Evolutionary conservation across 495 filamentous ascomycete genomes (phyloP), one percentile per base, ranked within the genome.

Genomic region (Neurospora sp.): DNA sequence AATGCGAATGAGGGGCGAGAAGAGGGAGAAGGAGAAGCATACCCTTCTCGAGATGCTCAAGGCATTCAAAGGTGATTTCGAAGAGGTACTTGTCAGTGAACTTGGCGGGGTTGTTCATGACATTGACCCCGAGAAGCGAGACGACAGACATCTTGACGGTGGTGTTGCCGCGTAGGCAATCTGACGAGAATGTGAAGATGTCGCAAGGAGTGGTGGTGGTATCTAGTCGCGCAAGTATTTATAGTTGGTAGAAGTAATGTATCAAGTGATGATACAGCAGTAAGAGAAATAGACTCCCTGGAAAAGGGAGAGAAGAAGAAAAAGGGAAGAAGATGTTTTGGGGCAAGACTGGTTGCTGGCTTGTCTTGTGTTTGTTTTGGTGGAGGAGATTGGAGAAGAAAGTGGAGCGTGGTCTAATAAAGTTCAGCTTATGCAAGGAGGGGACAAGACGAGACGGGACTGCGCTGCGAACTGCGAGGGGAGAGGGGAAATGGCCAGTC

Each of bases 31-130:
- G n/a, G 27, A 11, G 20, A 71, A 44, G 75, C 79, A 71, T 80
- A 95, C 94, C 94, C 83, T 98, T 97, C 81, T 95, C 92, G 35
- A 99, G 88, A 71, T 81, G 79, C 85, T 99, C 96, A 20, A 98
- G 89, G 80, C 95, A 98, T 84, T 98, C 96, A 74, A 99, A 99
- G 31, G 96, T 99, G 81, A 99, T 98, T 82, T 99, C 96, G 72
- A 99, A 97, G 81, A 94, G 89, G 81, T 98, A 99, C 39, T 93
- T 88, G 75, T 92, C 91, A 70, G 88, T 90, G 85, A 98, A 98
- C 70, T 90, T 86, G 75, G 96, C 94, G 74, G 96, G 96, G 84
- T 99, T 99, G 88, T 98, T 98, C 79, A 93, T 86, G 72, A 98
- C 92, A 81, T 95, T 92, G 73, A 98, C 96, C 81, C 94, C 94